Evolutionary conservation across 2,329 filamentous ascomycete species (phyloP).

Genomic region (Colletotrichum lindemuthianum): DNA sequence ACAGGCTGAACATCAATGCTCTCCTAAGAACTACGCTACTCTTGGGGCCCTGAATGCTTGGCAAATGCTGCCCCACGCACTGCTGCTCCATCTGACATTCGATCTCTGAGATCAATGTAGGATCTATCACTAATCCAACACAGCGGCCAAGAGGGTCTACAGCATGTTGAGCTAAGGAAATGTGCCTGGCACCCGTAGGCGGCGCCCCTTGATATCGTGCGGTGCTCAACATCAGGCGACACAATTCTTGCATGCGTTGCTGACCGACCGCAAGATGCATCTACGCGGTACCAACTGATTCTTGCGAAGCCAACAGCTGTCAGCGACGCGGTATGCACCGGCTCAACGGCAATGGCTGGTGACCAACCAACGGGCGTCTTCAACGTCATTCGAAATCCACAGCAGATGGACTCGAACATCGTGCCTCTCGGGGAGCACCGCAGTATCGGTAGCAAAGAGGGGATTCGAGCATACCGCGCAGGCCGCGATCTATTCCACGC

Average conservation of each 20-base stretch:
- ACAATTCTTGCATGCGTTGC: constrained; percentile 13
- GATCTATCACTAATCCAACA: constrained; percentile 20
- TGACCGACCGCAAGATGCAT: background rate
- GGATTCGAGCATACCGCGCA: constrained; percentile 27
- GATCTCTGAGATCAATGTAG: constrained; percentile 31
- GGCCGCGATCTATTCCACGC: constrained; percentile 16
- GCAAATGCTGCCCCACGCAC: constrained; percentile 30
- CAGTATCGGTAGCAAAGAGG: constrained; percentile 15
- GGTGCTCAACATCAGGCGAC: background rate
- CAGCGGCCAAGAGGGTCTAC: constrained; percentile 1
- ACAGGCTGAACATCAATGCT: constrained; percentile 1
- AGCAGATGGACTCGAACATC: constrained; percentile 1
- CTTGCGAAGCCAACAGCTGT: constrained; percentile 1
- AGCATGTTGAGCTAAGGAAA: background rate
- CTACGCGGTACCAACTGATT: constrained; percentile 2
- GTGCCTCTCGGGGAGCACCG: constrained; percentile 13
- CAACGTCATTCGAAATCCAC: constrained; percentile 13
- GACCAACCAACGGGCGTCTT: background rate
- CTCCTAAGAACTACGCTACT: background rate
- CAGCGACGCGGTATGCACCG: background rate
- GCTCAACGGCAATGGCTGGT: background rate
- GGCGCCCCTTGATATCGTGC: background rate
- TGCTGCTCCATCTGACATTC: constrained; percentile 35
- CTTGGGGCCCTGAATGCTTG: constrained; percentile 32
- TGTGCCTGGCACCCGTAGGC: background rate